phyloP scores from a whole-genome alignment of 192 early-diverging fungal genomes.

The Glomus cerebriforme region DNA sequence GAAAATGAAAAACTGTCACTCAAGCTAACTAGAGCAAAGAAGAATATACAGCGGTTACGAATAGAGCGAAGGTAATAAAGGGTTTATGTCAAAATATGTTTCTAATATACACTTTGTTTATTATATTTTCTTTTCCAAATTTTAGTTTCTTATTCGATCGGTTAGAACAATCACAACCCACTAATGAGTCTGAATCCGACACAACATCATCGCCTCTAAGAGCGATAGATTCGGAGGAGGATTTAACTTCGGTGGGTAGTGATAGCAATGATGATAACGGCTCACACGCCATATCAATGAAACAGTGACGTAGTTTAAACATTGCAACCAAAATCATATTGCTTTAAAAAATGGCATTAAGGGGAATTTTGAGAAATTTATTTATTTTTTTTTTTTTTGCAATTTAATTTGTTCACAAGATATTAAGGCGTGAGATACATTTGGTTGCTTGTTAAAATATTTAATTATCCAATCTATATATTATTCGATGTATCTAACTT shows the following conservation, averaged over 20 bases:
- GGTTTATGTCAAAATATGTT: neutral
- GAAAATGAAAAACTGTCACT: slow-evolving; percentile 40
- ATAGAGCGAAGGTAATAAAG: slow-evolving; percentile 40
- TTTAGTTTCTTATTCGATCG: slow-evolving; percentile 38
- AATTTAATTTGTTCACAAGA: too few species aligned
- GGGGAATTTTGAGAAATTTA: too few species aligned
- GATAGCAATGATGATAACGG: slow-evolving; percentile 24
- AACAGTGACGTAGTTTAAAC: neutral
- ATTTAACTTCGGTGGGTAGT: slow-evolving; percentile 27
- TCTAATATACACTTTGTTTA: neutral
- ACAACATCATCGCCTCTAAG: slow-evolving; percentile 15
- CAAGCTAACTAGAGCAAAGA: slow-evolving; percentile 37
- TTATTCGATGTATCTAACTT: neutral
- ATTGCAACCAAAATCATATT: neutral
- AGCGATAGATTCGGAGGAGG: slow-evolving; percentile 18
- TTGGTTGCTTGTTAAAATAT: too few species aligned
- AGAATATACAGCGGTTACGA: slow-evolving; percentile 41
- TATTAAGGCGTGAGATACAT: too few species aligned
- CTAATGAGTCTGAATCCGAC: slow-evolving; percentile 29
- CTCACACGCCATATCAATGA: slow-evolving; percentile 5
- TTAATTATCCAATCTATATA: neutral
- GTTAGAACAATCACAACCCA: slow-evolving; percentile 31
- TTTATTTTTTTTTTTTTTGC: too few species aligned
- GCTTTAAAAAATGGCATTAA: too few species aligned
- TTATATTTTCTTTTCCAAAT: neutral